Evolutionary conservation across 176 grass and related monocot species (phyloP).

Genomic region (Metroxylon sagu): DNA sequence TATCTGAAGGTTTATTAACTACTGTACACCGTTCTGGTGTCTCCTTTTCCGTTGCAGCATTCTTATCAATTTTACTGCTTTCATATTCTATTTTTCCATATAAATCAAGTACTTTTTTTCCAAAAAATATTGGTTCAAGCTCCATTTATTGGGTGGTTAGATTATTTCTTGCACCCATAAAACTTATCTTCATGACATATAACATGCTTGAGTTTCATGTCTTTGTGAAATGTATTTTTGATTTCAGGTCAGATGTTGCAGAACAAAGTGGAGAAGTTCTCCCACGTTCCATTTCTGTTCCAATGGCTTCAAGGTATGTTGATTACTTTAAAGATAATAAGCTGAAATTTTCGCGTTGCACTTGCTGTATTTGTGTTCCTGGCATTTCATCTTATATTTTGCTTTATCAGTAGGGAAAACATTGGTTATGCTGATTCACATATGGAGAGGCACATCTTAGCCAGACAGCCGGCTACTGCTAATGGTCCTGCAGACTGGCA

Average conservation of each 20-base stretch:
- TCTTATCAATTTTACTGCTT: no score
- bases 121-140: no score
- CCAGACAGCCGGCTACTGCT: conserved; percentile 42
- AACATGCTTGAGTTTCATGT: background rate
- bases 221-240: conserved; percentile 1
- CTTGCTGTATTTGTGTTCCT: no score
- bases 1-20: no score
- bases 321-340: background rate
- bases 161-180: no score
- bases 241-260: conserved; percentile 57
- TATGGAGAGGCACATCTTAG: conserved; percentile 48
- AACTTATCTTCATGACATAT: no score
- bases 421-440: conserved; percentile 55
- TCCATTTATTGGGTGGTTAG: no score
- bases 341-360: no score
- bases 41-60: no score
- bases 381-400: background rate
- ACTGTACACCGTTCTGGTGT: no score
- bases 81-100: no score
- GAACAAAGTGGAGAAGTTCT: conserved; percentile 72
- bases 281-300: conserved; percentile 48
- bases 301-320: conserved; percentile 60
- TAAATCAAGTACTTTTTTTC: no score
- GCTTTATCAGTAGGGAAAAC: conserved; percentile 51
- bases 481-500: conserved; percentile 81